These are phyloP conservation scores for Fraxinus platypoda DNA, from an alignment of 305 asterid genomes.

Conservation along the genomic window DNA sequence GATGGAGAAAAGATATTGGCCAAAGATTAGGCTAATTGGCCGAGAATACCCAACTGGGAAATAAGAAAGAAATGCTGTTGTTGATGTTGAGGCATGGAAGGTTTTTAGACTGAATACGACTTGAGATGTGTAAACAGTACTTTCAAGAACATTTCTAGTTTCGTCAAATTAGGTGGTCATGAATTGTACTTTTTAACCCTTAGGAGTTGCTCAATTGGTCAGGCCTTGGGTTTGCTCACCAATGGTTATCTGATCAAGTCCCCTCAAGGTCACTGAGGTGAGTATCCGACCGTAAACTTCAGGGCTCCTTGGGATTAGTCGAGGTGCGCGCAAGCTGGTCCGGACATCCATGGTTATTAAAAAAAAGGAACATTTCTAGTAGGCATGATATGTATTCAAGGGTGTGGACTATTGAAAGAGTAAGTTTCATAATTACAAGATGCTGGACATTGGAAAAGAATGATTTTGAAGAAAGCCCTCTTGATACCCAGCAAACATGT, in stretches of 20 bases:
- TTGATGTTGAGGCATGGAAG: slow-evolving; percentile 13
- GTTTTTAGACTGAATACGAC: slow-evolving; percentile 16
- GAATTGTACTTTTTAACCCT: too few relatives aligned
- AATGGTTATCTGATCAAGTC: too few relatives aligned
- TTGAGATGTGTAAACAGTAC: slow-evolving; percentile 8
- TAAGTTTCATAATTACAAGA: not conserved
- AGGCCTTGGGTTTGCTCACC: too few relatives aligned
- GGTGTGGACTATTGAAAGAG: not conserved
- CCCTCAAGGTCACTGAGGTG: too few relatives aligned
- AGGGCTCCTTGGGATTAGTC: too few relatives aligned
- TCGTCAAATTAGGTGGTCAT: too few relatives aligned
- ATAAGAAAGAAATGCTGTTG: slow-evolving; percentile 8
- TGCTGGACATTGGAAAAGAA: not conserved
- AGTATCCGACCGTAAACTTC: too few relatives aligned
- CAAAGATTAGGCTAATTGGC: not conserved
- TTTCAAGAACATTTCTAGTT: not conserved
- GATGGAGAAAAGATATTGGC: not conserved
- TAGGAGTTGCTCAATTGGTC: too few relatives aligned
- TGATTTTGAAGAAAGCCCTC: not conserved
- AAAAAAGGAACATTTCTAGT: not conserved
- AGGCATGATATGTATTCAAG: not conserved
- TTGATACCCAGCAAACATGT: not conserved
- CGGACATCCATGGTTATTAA: too few relatives aligned
- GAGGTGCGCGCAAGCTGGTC: too few relatives aligned
- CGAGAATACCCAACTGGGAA: not conserved